A percentile compares a stretch with the other conserved stretches of the same genome.
Evolutionary conservation across 495 filamentous ascomycete genomes (phyloP).

Genomic region (Podospora conica): DNA sequence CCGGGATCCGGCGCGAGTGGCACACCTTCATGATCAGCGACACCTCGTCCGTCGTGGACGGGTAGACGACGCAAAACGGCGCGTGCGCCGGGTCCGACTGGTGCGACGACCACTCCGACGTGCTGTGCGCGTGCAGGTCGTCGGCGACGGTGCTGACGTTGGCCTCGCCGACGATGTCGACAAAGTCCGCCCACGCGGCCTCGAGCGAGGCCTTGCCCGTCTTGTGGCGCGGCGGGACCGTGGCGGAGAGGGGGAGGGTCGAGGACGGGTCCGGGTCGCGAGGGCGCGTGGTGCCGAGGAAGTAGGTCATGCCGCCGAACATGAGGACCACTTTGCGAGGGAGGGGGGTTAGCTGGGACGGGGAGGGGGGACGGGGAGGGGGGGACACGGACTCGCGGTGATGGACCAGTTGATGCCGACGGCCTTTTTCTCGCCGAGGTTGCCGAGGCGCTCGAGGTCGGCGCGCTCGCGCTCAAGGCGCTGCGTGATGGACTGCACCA

Average conservation of each 20-base stretch:
- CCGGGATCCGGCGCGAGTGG: slow-evolving; percentile 61
- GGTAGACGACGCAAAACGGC: slow-evolving; percentile 61
- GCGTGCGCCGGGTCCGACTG: slow-evolving; percentile 38
- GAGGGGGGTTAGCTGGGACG: slow-evolving; percentile 5
- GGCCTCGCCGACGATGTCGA: slow-evolving; percentile 72
- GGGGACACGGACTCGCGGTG: slow-evolving; percentile 51
- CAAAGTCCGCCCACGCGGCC: slow-evolving; percentile 91
- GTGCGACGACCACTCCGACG: slow-evolving; percentile 87
- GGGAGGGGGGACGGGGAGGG: background rate
- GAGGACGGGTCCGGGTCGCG: slow-evolving; percentile 58
- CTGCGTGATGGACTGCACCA: slow-evolving; percentile 75
- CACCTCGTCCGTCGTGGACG: slow-evolving; percentile 62
- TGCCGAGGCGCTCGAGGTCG: slow-evolving; percentile 60
- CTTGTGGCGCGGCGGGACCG: slow-evolving; percentile 61
- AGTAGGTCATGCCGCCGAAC: slow-evolving; percentile 60
- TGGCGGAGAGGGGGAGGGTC: slow-evolving; percentile 60
- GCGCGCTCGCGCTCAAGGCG: slow-evolving; percentile 68
- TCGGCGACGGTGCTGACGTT: slow-evolving; percentile 70
- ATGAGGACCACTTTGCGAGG: slow-evolving; percentile 46
- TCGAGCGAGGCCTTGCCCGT: slow-evolving; percentile 69
- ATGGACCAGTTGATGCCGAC: slow-evolving; percentile 53
- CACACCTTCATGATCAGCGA: slow-evolving; percentile 68
- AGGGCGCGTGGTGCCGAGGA: slow-evolving; percentile 58
- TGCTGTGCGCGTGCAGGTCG: slow-evolving; percentile 67
- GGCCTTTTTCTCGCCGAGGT: slow-evolving; percentile 46